Percentiles rank a stretch among this genome's conserved stretches.
Evolutionary conservation across 371 early-diverging fungal species (phyloP).

Genomic region (Haplosporangium sp.): DNA sequence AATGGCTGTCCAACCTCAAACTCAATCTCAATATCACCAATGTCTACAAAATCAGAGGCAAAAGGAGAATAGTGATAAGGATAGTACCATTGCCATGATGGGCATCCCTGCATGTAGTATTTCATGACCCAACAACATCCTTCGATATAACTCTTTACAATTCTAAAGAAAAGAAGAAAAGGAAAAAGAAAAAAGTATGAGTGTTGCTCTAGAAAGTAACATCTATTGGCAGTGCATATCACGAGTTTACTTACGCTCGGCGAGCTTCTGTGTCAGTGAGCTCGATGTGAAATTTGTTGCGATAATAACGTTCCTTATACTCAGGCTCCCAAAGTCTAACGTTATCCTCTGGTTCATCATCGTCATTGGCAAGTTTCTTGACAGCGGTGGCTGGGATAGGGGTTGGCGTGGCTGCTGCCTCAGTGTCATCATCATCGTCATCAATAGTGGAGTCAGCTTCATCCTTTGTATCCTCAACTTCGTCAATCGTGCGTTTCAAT

Average conservation of each 20-base stretch:
- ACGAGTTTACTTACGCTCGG: conserved; percentile 59
- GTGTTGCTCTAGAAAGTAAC: background rate
- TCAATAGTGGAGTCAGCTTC: conserved; percentile 43
- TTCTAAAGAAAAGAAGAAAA: conserved; percentile 52
- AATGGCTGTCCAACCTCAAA: conserved; percentile 91
- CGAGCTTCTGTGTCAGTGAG: conserved; percentile 72
- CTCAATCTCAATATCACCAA: conserved; percentile 75
- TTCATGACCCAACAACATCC: conserved; percentile 99
- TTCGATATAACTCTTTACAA: conserved; percentile 93
- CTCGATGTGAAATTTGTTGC: conserved; percentile 83
- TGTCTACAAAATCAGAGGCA: conserved; percentile 89
- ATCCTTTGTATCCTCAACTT: conserved; percentile 57
- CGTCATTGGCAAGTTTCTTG: conserved; percentile 68
- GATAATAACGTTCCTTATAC: conserved; percentile 93
- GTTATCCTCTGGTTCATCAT: conserved; percentile 82
- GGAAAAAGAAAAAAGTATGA: background rate
- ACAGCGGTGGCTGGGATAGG: conserved; percentile 58
- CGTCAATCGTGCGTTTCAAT: conserved; percentile 44
- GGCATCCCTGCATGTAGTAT: conserved; percentile 96
- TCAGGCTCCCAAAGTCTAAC: conserved; percentile 88
- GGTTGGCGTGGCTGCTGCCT: conserved; percentile 64
- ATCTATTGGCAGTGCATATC: no score
- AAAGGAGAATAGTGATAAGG: conserved; percentile 99
- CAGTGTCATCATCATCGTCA: conserved; percentile 61
- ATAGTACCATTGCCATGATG: conserved; percentile 99